Percentiles rank a stretch among this genome's conserved stretches.
Conservation (phyloP, 768 basidiomycete genomes). For the Macrolepiota fuliginosa region DNA sequence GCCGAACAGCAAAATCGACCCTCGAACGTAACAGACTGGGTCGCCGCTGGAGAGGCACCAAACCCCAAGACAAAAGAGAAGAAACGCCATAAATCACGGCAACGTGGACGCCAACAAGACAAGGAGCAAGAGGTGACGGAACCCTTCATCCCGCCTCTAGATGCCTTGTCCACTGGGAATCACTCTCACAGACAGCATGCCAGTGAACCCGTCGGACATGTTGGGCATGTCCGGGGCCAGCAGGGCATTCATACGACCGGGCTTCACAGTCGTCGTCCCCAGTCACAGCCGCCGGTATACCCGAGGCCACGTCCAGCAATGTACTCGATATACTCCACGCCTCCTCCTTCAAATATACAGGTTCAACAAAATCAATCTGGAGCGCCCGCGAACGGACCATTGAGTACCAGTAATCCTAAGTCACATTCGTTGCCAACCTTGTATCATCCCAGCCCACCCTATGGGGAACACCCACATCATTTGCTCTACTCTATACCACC, state of each 20-base stretch:
- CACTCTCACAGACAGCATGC: neutral
- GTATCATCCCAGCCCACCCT: neutral
- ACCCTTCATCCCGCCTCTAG: neutral
- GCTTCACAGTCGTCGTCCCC: neutral
- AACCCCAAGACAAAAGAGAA: constrained; percentile 2
- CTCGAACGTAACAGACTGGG: too few species aligned
- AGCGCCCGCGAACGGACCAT: neutral
- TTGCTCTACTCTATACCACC: neutral
- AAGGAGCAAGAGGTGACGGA: neutral
- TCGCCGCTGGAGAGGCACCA: neutral
- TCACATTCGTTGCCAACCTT: neutral
- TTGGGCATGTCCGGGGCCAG: too few species aligned
- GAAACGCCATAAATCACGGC: neutral
- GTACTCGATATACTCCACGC: neutral
- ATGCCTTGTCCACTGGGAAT: neutral
- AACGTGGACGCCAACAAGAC: neutral
- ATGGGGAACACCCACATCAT: neutral
- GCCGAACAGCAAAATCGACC: neutral
- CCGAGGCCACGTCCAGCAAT: neutral
- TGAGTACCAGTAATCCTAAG: neutral
- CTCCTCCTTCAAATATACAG: too few species aligned
- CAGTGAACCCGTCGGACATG: neutral
- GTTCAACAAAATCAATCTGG: neutral
- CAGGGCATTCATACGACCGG: neutral
- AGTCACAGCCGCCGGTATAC: neutral